Base-by-base conservation (phyloP, 2,329 filamentous ascomycete genomes). In the Nothopassalora personata region DNA sequence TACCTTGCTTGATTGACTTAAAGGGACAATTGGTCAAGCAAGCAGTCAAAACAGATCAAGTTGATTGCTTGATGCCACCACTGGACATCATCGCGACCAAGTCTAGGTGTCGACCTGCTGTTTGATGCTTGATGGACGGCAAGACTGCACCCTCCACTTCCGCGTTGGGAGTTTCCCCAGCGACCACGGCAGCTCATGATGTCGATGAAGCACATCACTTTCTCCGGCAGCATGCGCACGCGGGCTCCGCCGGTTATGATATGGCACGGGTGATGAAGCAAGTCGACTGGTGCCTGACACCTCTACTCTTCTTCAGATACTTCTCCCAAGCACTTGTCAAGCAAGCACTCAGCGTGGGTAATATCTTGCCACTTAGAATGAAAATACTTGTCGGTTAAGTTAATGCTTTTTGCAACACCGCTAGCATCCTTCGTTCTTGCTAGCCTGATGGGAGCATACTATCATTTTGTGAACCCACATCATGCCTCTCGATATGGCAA, bases 301-400 rank as follows among this genome's bases (percentile, higher is more conserved):
- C 84, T 0, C 75, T 86, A 55, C 84, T 86, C 81, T 85, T 86
- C 60, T 71, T 77, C 48, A 82, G 80, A 67, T 86, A 86, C 67
- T 80, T 80, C n/a, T 77, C 86, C 73, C 83, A 86, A 66, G 85
- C 85, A 64, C 74, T 86, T 48, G 84, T 86, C 74, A 87, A 87
- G 72, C 81, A 86, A 60, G 79, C 83, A 34, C 77, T 86, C 48
- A 86, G 86, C 66, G 83, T 85, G 54, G 68, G 80, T 73, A 36
- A 9, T 30, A 31, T 18, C 28, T 9, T 56, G 31, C 34, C 31
- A 11, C 28, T 11, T 48, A 7, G 9, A 30, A 3, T 30, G 50
- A 36, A 19, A 8, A 31, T 27, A 15, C 47, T 47, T 72, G 4
- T 72, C 73, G 5, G 75, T 74, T 1, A 77, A 77, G 55, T 71